Evolutionary conservation across 1,284 basidiomycete species (phyloP), one percentile per base, ranked within the genome.

Genomic region (Ustilago loliicola): DNA sequence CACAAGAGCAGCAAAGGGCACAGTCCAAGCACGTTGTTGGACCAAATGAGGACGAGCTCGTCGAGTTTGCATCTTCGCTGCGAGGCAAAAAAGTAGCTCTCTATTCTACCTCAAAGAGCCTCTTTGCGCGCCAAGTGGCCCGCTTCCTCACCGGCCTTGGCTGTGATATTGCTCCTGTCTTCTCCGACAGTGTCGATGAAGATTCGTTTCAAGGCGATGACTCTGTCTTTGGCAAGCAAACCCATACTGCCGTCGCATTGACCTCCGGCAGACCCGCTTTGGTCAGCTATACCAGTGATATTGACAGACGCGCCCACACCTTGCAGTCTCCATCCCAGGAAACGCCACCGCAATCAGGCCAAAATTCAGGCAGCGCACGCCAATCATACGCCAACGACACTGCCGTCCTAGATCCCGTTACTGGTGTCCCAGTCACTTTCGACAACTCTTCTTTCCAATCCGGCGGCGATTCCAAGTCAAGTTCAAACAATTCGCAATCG

Each of bases 361-460:
- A 45, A 21, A 29, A 2, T 19, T 11, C 38, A 36, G 30, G 19
- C n/a, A 19, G 7, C 13, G 19, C 8, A 40, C 19, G 45, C 25
- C 40, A 13, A 27, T 11, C 34, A 19, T 2, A 15, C 54, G 6
- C 55, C 0, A 48, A 53, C 42, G 74, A 72, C 38, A 73, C 73
- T 11, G 80, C 77, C 10, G 77, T 82, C n/a, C 53, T 82, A 29
- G 80, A 82, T 59, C 81, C 81, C 0, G 74, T 82, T 47, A 80
- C 77, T 0, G 80, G 80, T 6, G 79, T 77, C 3, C 80, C 80
- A 1, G 66, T 79, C 27, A 75, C 80, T 2, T 66, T 80, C 17
- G 56, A 71, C 61, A 72, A 73, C 51, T 51, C 54, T 17, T 52
- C 54, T 0, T 38, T 59, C 25, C 62, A 57, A 34, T 47, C 54